Conservation (phyloP, 768 basidiomycete species). For the Tylopilus felleus region DNA sequence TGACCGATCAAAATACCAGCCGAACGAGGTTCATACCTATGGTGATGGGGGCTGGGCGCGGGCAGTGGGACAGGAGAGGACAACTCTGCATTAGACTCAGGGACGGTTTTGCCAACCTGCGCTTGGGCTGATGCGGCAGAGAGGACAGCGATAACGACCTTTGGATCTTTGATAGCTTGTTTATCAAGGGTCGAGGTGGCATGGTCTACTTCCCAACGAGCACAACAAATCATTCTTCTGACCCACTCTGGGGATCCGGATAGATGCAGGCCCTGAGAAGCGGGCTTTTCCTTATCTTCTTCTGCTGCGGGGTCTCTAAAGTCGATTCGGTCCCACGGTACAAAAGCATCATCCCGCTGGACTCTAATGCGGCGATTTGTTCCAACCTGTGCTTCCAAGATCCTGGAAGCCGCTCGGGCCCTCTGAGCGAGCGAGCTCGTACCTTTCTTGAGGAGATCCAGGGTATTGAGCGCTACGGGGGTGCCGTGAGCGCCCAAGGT, state of each 20-base stretch:
- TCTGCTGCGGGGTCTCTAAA: slow-evolving; percentile 40
- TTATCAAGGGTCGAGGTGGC: slow-evolving; percentile 34
- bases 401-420: slow-evolving; percentile 83
- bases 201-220: slow-evolving; percentile 68
- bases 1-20: slow-evolving; percentile 57
- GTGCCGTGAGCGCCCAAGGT: slow-evolving; percentile 7
- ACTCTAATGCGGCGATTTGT: slow-evolving; percentile 77
- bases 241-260: slow-evolving; percentile 76
- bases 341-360: slow-evolving; percentile 78
- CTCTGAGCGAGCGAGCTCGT: slow-evolving; percentile 72
- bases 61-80: slow-evolving; percentile 64
- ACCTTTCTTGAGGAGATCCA: slow-evolving; percentile 92
- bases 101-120: slow-evolving; percentile 22
- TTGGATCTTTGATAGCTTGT: slow-evolving; percentile 30
- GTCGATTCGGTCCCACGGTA: slow-evolving; percentile 72
- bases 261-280: slow-evolving; percentile 22
- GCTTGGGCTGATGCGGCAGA: slow-evolving; percentile 30
- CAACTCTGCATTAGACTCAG: slow-evolving; percentile 23
- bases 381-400: slow-evolving; percentile 85
- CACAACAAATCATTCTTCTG: slow-evolving; percentile 79
- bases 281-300: slow-evolving; percentile 24
- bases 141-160: slow-evolving; percentile 61
- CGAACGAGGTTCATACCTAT: slow-evolving; percentile 63
- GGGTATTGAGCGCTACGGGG: slow-evolving; percentile 74
- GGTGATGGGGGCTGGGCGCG: slow-evolving; percentile 49